These are phyloP conservation scores for Yamadazyma paraphyllophila DNA, from an alignment of 805 yeast genomes.

Conservation along the genomic window DNA sequence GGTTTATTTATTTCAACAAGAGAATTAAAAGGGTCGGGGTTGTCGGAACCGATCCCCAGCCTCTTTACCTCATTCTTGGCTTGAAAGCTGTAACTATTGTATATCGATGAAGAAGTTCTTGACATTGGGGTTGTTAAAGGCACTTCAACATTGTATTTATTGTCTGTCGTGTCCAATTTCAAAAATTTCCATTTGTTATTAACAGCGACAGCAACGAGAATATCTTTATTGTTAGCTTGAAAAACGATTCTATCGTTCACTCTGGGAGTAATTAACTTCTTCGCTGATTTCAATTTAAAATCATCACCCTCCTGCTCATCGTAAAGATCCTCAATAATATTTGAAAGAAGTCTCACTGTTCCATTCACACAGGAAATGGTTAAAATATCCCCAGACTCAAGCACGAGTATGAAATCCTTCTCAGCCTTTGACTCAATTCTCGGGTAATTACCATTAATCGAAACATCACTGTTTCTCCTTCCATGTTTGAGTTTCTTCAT, in stretches of 20 bases:
- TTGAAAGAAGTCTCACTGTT: slow-evolving; percentile 23
- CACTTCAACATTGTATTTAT: slow-evolving; percentile 37
- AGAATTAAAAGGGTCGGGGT: slow-evolving; percentile 1
- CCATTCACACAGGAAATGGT: slow-evolving; percentile 53
- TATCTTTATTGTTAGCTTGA: slow-evolving; percentile 45
- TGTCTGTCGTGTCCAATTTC: slow-evolving; percentile 46
- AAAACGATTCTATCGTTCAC: slow-evolving; percentile 71
- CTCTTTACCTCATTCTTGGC: neutral
- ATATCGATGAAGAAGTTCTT: slow-evolving; percentile 7
- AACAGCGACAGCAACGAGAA: slow-evolving; percentile 62
- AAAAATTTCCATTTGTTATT: slow-evolving; percentile 66
- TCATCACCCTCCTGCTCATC: slow-evolving; percentile 3
- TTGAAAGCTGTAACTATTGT: slow-evolving; percentile 9
- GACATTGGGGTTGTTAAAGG: slow-evolving; percentile 10
- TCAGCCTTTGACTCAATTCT: slow-evolving; percentile 11
- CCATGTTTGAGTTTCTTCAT: slow-evolving; percentile 17
- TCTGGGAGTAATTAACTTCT: slow-evolving; percentile 64
- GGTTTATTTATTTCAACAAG: slow-evolving; percentile 26
- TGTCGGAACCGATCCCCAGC: too few species aligned
- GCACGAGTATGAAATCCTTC: slow-evolving; percentile 52
- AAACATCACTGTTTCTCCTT: slow-evolving; percentile 35
- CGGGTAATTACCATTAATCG: slow-evolving; percentile 38
- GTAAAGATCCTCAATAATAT: slow-evolving; percentile 21
- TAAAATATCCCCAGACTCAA: slow-evolving; percentile 49
- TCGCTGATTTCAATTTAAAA: slow-evolving; percentile 46